Percentiles rank a stretch among this genome's conserved stretches.
phyloP scores from a whole-genome alignment of 2,329 filamentous ascomycete genomes.

The Alternaria conjuncta region DNA sequence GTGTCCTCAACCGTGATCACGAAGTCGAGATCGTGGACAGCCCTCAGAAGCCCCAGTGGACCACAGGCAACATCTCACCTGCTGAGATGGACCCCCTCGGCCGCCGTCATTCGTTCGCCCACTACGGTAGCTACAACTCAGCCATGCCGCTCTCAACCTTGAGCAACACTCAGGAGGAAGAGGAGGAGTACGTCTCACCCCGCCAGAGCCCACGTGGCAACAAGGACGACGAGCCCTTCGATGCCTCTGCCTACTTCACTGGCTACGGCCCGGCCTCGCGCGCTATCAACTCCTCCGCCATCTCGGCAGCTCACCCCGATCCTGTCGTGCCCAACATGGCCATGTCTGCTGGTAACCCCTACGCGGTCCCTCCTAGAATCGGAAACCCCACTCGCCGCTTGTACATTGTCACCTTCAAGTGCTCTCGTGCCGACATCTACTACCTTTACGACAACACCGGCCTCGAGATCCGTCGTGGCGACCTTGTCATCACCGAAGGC shows the following conservation, averaged over 20 bases:
- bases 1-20: slow-evolving; percentile 25
- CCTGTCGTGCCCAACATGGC: slow-evolving; percentile 33
- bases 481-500: slow-evolving; percentile 96
- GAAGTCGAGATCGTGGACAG: slow-evolving; percentile 32
- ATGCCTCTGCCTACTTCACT: slow-evolving; percentile 47
- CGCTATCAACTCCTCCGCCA: slow-evolving; percentile 44
- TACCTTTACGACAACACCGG: slow-evolving; percentile 97
- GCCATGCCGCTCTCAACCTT: slow-evolving; percentile 33
- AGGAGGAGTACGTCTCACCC: slow-evolving; percentile 34
- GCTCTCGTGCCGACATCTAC: slow-evolving; percentile 91
- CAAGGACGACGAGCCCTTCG: slow-evolving; percentile 65
- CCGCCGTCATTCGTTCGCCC: slow-evolving; percentile 78
- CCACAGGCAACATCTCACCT: slow-evolving; percentile 31
- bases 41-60: slow-evolving; percentile 38
- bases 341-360: slow-evolving; percentile 39
- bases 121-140: slow-evolving; percentile 36
- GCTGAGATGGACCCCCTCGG: slow-evolving; percentile 60
- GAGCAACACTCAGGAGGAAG: slow-evolving; percentile 42
- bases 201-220: slow-evolving; percentile 47
- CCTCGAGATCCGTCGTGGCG: slow-evolving; percentile 85
- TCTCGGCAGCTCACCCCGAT: slow-evolving; percentile 46
- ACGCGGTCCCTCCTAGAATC: slow-evolving; percentile 39
- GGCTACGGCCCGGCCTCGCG: slow-evolving; percentile 46
- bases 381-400: slow-evolving; percentile 54
- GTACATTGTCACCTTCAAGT: slow-evolving; percentile 96